A percentile compares a stretch with the other conserved stretches of the same genome.
Evolutionary conservation across 116 monocot species (phyloP).

Genomic region (Phalaenopsis hybrid): DNA sequence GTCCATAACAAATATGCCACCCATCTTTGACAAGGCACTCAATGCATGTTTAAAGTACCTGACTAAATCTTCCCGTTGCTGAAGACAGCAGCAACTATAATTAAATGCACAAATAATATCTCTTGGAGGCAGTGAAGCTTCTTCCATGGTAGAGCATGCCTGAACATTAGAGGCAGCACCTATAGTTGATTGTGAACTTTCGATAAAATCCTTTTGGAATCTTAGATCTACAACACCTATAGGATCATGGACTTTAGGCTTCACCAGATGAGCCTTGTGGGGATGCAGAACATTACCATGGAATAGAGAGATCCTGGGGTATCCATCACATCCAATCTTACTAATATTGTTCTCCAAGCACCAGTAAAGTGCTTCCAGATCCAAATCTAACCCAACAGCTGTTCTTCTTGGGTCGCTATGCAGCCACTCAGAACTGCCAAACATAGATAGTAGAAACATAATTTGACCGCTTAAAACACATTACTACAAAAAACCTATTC

Average conservation of each 20-base stretch:
- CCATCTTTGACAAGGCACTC: conserved; percentile 49
- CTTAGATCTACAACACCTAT: conserved; percentile 13
- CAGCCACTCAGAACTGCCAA: conserved; percentile 75
- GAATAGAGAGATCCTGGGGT: conserved; percentile 70
- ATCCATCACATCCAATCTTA: conserved; percentile 56
- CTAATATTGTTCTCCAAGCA: conserved; percentile 68
- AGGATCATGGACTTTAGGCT: conserved; percentile 18
- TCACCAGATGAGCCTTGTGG: conserved; percentile 35
- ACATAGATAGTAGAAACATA: not conserved
- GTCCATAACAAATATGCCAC: conserved; percentile 98
- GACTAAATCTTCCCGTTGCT: conserved; percentile 59
- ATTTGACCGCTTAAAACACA: not conserved
- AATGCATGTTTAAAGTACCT: conserved; percentile 73
- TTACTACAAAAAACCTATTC: not conserved
- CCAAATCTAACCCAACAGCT: conserved; percentile 80
- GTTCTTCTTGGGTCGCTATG: conserved; percentile 70
- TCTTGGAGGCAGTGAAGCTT: conserved; percentile 39
- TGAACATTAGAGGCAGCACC: conserved; percentile 3
- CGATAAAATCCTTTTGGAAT: conserved; percentile 21
- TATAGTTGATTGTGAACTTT: not conserved
- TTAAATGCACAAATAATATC: conserved; percentile 96
- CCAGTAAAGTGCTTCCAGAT: conserved; percentile 78
- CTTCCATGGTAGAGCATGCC: conserved; percentile 22
- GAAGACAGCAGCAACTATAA: conserved; percentile 98
- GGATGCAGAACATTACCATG: conserved; percentile 94